Base-by-base conservation (phyloP, 768 basidiomycete genomes). In the Postia placenta region DNA sequence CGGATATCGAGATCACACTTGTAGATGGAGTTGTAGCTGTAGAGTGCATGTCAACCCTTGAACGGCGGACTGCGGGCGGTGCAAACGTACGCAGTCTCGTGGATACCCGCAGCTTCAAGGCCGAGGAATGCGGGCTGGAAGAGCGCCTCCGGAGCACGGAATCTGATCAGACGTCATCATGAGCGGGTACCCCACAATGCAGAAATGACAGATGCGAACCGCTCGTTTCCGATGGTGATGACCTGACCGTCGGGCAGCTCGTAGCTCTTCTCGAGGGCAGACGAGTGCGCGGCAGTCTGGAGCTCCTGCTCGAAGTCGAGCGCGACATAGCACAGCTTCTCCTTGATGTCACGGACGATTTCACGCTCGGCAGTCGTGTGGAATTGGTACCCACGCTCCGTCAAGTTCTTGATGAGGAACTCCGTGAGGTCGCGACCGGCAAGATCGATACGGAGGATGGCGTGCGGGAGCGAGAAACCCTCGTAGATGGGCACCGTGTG, bases 111-210 rank as follows among this genome's bases (percentile, higher is more conserved):
- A 44, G 78, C 74, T 65, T 84, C 82, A 48, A 83, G 83, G 60
- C 91, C 91, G 51, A 93, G 75, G 78, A 95, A 82, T 22, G 85
- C 75, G 49, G 92, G 92, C 72, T 92, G 87, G 88, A 93, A 95
- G 68, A 95, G 82, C 15, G 90, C 89, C 68, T 95, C 92, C 58
- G 92, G 90, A 48, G 87, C 85, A 67, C 92, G 88, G 91, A 93
- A 83, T 53, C 69, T 57, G 48, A 41, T 35, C 15, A 37, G 40
- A 48, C 67, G 67, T 59, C 69, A 71, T 52, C 28, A 23, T 5
- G 41, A 30, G 1, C 42, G 28, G 15, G 30, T 7, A 33, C 15
- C 9, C 15, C 15, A 33, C 30, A 26, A 28, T 11, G 38, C 5
- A 28, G 17, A 20, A 25, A 42, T 27, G 19, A 11, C 12, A 19